phyloP scores from a whole-genome alignment of 2,329 filamentous ascomycete species.

The Penicillium thymicola region DNA sequence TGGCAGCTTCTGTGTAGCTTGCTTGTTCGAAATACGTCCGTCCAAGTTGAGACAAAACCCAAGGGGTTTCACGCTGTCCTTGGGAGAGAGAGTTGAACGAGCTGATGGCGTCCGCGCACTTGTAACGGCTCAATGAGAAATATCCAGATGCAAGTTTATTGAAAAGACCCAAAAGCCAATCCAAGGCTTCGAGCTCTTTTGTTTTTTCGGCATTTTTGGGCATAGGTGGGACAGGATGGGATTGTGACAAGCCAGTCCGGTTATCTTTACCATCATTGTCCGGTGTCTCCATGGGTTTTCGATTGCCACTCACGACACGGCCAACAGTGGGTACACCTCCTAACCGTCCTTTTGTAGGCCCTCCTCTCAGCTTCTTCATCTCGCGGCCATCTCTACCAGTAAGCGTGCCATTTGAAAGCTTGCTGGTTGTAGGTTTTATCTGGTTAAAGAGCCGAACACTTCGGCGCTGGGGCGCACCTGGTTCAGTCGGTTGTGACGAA shows the following conservation, averaged over 20 bases:
- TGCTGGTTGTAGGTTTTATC: conserved; percentile 63
- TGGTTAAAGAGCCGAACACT: conserved; percentile 71
- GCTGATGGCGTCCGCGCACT: conserved; percentile 72
- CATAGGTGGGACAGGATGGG: conserved; percentile 23
- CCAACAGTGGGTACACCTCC: conserved; percentile 70
- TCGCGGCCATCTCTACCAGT: conserved; percentile 66
- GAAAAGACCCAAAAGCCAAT: conserved; percentile 74
- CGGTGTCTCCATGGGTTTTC: conserved; percentile 63
- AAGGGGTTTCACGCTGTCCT: conserved; percentile 82
- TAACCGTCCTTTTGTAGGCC: conserved; percentile 63
- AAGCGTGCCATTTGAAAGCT: conserved; percentile 58
- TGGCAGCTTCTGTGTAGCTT: conserved; percentile 80
- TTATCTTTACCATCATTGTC: conserved; percentile 67
- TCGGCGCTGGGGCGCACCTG: conserved; percentile 61
- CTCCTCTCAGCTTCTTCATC: conserved; percentile 78
- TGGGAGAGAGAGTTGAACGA: conserved; percentile 68
- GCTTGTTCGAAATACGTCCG: conserved; percentile 89
- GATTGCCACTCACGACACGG: conserved; percentile 83
- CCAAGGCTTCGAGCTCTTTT: conserved; percentile 72
- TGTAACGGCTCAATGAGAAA: conserved; percentile 72
- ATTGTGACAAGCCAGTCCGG: conserved; percentile 36
- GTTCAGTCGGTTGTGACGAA: conserved; percentile 58
- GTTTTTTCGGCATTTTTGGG: conserved; percentile 50
- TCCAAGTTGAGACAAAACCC: conserved; percentile 87
- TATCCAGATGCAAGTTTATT: conserved; percentile 79